Percentiles rank a stretch among this genome's conserved stretches.
Evolutionary conservation across 176 grass and related monocot genomes (phyloP).

Genomic region (Ananas comosus): DNA sequence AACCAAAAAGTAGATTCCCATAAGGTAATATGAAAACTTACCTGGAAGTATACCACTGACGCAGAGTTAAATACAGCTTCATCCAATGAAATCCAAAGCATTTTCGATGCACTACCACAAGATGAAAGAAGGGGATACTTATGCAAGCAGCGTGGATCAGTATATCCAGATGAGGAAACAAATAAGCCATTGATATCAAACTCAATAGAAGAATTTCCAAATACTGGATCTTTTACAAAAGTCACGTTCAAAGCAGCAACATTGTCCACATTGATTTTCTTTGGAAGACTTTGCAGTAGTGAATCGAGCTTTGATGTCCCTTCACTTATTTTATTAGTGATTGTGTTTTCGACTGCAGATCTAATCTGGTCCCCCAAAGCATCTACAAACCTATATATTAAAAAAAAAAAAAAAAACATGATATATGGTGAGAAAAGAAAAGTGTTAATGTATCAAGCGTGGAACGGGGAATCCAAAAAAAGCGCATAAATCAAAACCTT

Average conservation of each 20-base stretch:
- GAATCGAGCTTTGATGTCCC: slow-evolving; percentile 63
- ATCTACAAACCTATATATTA: slow-evolving; percentile 61
- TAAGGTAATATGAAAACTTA: slow-evolving; percentile 21
- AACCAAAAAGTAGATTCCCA: background rate
- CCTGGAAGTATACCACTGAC: slow-evolving; percentile 73
- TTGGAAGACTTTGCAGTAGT: slow-evolving; percentile 61
- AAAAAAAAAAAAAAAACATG: slow-evolving; percentile 18
- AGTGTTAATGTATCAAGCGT: background rate
- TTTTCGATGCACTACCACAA: slow-evolving; percentile 43
- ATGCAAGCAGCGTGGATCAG: slow-evolving; percentile 5
- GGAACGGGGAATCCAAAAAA: background rate
- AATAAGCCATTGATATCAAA: slow-evolving; percentile 93
- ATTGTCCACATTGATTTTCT: slow-evolving; percentile 70
- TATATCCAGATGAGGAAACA: slow-evolving; percentile 35
- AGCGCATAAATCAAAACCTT: background rate
- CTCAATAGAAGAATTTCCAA: slow-evolving; percentile 69
- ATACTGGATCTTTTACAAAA: slow-evolving; percentile 68
- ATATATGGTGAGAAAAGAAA: slow-evolving; percentile 20
- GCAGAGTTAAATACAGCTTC: slow-evolving; percentile 77
- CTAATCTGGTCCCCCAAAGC: slow-evolving; percentile 70
- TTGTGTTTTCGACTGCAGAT: slow-evolving; percentile 73
- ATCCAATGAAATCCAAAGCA: slow-evolving; percentile 88
- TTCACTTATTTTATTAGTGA: slow-evolving; percentile 59
- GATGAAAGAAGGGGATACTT: slow-evolving; percentile 29
- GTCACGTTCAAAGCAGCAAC: slow-evolving; percentile 66